These are phyloP conservation scores for Fragilaria radians DNA, from an alignment of 108 stramenopile species.

Conservation along the genomic window DNA sequence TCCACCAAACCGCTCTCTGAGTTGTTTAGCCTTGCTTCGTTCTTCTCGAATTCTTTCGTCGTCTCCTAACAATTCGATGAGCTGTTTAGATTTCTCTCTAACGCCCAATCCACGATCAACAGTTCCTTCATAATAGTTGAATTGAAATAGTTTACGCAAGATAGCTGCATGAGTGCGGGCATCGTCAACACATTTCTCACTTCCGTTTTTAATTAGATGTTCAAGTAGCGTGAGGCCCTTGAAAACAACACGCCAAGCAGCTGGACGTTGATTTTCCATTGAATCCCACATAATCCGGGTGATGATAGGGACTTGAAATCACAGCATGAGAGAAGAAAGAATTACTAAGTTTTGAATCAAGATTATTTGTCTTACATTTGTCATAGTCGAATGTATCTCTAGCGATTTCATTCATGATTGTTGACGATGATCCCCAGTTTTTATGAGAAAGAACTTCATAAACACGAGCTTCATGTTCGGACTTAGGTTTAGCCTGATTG, in stretches of 20 bases:
- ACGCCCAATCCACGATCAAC: constrained; percentile 85
- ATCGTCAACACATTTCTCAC: constrained; percentile 93
- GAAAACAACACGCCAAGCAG: constrained; percentile 87
- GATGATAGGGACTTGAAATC: constrained; percentile 32
- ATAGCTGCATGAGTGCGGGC: constrained; percentile 83
- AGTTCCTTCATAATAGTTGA: constrained; percentile 95
- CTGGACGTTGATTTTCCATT: constrained; percentile 77
- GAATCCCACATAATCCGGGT: constrained; percentile 81
- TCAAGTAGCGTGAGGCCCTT: constrained; percentile 90
- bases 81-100: constrained; percentile 90
- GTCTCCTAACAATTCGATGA: constrained; percentile 83
- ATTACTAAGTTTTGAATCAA: not conserved
- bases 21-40: constrained; percentile 77
- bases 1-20: constrained; percentile 74
- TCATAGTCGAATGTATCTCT: constrained; percentile 91
- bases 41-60: constrained; percentile 93
- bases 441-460: constrained; percentile 97
- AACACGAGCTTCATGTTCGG: constrained; percentile 90
- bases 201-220: constrained; percentile 93
- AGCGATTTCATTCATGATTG: constrained; percentile 94
- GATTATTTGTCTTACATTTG: constrained; percentile 36
- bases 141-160: constrained; percentile 71
- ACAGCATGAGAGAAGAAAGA: not conserved
- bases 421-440: constrained; percentile 96
- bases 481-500: constrained; percentile 90